A percentile compares a stretch with the other conserved stretches of the same genome.
These are phyloP conservation scores for Pythium sukuiense DNA, from an alignment of 352 stramenopile species.

Conservation along the genomic window DNA sequence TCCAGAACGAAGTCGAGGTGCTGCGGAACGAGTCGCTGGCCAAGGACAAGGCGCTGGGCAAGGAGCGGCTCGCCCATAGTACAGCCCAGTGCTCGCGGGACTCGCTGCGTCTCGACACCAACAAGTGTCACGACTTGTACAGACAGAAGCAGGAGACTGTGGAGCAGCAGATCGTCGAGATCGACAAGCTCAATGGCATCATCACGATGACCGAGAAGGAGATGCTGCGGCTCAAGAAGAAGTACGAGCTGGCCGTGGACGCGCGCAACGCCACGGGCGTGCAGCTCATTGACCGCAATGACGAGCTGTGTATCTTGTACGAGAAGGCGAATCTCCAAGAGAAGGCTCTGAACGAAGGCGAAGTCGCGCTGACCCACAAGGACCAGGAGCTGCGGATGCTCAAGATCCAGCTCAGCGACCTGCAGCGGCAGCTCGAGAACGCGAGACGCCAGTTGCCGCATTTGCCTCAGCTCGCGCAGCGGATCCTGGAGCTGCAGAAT, in stretches of 20 bases:
- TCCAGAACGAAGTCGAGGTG: constrained; percentile 95
- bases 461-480: constrained; percentile 77
- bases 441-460: constrained; percentile 71
- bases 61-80: constrained; percentile 87
- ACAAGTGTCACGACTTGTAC: constrained; percentile 90
- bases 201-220: constrained; percentile 91
- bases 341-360: constrained; percentile 75
- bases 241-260: constrained; percentile 89
- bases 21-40: constrained; percentile 90
- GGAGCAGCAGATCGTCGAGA: constrained; percentile 95
- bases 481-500: constrained; percentile 76
- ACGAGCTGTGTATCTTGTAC: constrained; percentile 95
- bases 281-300: constrained; percentile 94
- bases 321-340: constrained; percentile 92
- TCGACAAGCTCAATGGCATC: constrained; percentile 94
- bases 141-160: constrained; percentile 89
- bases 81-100: constrained; percentile 89
- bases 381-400: constrained; percentile 86
- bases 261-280: constrained; percentile 88
- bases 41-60: constrained; percentile 92
- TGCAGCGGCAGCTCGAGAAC: constrained; percentile 77
- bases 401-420: constrained; percentile 64
- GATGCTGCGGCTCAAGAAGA: constrained; percentile 92
- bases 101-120: constrained; percentile 87
- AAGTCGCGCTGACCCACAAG: constrained; percentile 75